Evolutionary conservation across 2,329 filamentous ascomycete genomes (phyloP).

Genomic region (Pseudopithomyces chartarum): DNA sequence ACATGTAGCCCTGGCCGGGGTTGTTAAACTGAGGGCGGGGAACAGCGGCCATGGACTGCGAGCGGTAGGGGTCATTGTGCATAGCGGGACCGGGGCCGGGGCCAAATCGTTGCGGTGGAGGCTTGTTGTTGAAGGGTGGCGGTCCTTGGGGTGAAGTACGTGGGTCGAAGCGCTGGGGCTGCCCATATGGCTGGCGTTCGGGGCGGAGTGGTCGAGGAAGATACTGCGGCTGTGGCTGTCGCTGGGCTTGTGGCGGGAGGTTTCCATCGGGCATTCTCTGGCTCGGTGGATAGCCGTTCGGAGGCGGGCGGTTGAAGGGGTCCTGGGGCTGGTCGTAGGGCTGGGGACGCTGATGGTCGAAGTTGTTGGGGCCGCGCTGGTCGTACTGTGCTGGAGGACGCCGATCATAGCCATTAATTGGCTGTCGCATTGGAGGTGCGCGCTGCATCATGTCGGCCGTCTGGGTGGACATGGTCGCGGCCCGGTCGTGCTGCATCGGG

Average conservation of each 20-base stretch:
- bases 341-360: slow-evolving; percentile 35
- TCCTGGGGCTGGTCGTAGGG: slow-evolving; percentile 31
- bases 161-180: slow-evolving; percentile 72
- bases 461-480: slow-evolving; percentile 67
- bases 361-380: slow-evolving; percentile 21
- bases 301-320: slow-evolving; percentile 36
- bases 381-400: slow-evolving; percentile 33
- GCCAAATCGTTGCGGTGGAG: slow-evolving; percentile 59
- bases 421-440: slow-evolving; percentile 64
- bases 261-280: slow-evolving; percentile 43
- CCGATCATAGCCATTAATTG: slow-evolving; percentile 48
- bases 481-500: slow-evolving; percentile 68
- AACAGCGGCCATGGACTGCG: slow-evolving; percentile 85
- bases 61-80: slow-evolving; percentile 84
- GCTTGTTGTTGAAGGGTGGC: slow-evolving; percentile 62
- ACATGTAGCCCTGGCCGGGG: slow-evolving; percentile 42
- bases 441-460: slow-evolving; percentile 63
- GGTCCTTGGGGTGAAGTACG: slow-evolving; percentile 56
- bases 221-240: slow-evolving; percentile 59
- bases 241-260: slow-evolving; percentile 35
- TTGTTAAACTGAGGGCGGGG: slow-evolving; percentile 76
- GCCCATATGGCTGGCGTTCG: slow-evolving; percentile 72
- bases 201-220: slow-evolving; percentile 65
- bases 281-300: slow-evolving; percentile 46
- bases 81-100: slow-evolving; percentile 66